Evolutionary conservation across 352 stramenopile species (phyloP), one percentile per base, ranked within the genome.

Genomic region (Phytophthora citricola): DNA sequence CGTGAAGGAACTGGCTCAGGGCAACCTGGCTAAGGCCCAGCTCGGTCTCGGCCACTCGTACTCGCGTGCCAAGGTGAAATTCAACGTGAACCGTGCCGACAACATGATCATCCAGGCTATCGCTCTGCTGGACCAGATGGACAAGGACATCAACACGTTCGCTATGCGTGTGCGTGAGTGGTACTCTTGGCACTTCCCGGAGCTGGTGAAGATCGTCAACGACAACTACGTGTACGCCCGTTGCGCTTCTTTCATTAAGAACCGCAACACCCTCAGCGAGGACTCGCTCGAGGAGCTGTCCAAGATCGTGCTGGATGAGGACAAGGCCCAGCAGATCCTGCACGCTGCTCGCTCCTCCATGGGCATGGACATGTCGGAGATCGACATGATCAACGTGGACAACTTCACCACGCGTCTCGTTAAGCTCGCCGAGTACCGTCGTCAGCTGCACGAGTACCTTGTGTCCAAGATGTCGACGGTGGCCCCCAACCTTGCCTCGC

Each of bases 81-180:
- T 99, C 82, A 99, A 99, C 83, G 98, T 99, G 52, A 99, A 98
- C 78, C 89, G 97, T 43, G 96, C 95, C 17, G 98, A 99, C 79
- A 99, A 99, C 81, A 99, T 99, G 98, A 99, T 99, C 77, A 99
- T 99, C 79, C 98, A 99, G 83, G 95, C 91, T 34, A 99, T 99
- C 76, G 97, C 93, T 63, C 85, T 99, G 22, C 84, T 99, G 12
- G 98, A 99, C 87, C 97, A 99, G 69, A 91, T 99, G 87, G 98
- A 99, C 87, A 99, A 99, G 89, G 98, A 99, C 83, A 92, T 99
- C 52, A 99, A 99, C 83, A 99, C 98, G 50, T 99, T 99, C 78
- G 95, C 97, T 51, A 99, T 99, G 98, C 92, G 98, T 59, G 94
- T 99, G 57, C 90, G 97, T 47, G 98, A 99, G 82, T 99, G 98